Base-by-base conservation (phyloP, 2,329 filamentous ascomycete species). In the Parafenestella ontariensis region DNA sequence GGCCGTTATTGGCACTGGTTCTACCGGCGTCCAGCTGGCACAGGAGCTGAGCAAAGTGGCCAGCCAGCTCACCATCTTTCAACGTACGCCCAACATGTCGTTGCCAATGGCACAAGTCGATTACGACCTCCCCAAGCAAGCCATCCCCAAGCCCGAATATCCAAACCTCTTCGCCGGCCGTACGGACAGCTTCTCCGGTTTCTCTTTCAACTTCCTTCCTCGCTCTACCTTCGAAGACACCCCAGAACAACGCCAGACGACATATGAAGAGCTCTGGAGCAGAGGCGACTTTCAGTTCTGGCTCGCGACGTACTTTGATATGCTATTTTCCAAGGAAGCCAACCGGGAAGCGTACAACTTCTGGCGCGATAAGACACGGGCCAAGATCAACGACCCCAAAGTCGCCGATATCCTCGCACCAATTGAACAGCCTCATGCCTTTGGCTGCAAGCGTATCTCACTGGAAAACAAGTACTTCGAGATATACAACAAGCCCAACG, bases 21-120 rank as follows among this genome's bases (percentile, higher is more conserved):
- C 85, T 0, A 84, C 84, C 0, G 86, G 85, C 0, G 82, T 88
- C 1, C 86, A 89, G 60, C 79, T 87, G 34, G 79, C 81, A 0
- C 86, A 89, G 56, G 84, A 83, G 29, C 81, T 82, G 75, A 83
- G 79, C 3, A 79, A 80, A 1, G 65, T 78, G 8, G 84, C 81
- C 0, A 77, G 76, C 5, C 68, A 69, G 39, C 42, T 89, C 0
- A 78, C 72, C 3, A 82, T 89, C 36, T 88, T 88, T 71, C 85
- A 89, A 65, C 81, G 87, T 2, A 89, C 85, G 0, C 86, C 86
- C 0, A 70, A 65, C 44, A 57, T 58, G 40, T 50, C 62, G 1
- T 18, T 70, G 2, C 65, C 68, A 13, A 69, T 72, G 67, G 39
- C 39, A n/a, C 56, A 68, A 44, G 39, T 58, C 18, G 24, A 64